Evolutionary conservation across 768 basidiomycete species (phyloP).

Genomic region (Tylopilus intermedius): DNA sequence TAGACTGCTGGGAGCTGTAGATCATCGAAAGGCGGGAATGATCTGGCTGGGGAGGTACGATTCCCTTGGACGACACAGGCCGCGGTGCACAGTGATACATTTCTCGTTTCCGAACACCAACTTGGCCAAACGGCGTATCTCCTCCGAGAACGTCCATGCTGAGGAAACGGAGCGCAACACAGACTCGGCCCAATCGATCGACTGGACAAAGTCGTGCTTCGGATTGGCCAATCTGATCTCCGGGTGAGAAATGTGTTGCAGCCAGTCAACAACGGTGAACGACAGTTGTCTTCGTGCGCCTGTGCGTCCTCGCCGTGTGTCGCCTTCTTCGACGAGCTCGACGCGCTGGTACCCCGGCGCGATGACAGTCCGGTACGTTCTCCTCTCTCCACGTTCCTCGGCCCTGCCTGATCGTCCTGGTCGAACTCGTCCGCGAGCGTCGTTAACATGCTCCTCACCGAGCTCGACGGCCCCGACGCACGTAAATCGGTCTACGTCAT

Average conservation of each 20-base stretch:
- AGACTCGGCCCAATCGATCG: slow-evolving; percentile 15
- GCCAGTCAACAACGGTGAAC: slow-evolving; percentile 71
- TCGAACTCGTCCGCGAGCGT: slow-evolving; percentile 92
- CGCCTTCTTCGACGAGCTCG: slow-evolving; percentile 93
- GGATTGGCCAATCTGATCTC: slow-evolving; percentile 29
- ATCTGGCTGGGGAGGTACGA: slow-evolving; percentile 77
- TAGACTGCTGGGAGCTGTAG: neutral
- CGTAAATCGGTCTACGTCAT: slow-evolving; percentile 90
- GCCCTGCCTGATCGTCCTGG: slow-evolving; percentile 23
- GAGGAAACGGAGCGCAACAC: slow-evolving; percentile 58
- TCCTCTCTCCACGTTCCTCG: no score
- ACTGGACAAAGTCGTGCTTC: neutral
- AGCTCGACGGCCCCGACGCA: slow-evolving; percentile 86
- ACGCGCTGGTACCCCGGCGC: slow-evolving; percentile 84
- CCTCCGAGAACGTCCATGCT: slow-evolving; percentile 36
- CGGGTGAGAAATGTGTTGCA: slow-evolving; percentile 55
- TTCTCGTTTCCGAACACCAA: neutral
- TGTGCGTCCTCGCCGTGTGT: slow-evolving; percentile 92
- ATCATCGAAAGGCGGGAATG: slow-evolving; percentile 8
- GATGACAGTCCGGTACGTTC: slow-evolving; percentile 88
- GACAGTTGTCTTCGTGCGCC: slow-evolving; percentile 91
- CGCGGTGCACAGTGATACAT: neutral
- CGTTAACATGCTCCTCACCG: slow-evolving; percentile 87
- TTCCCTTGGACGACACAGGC: neutral
- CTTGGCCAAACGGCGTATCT: slow-evolving; percentile 1